Conservation (phyloP, 2,329 filamentous ascomycete species). For the Trichoderma brevicompactum region DNA sequence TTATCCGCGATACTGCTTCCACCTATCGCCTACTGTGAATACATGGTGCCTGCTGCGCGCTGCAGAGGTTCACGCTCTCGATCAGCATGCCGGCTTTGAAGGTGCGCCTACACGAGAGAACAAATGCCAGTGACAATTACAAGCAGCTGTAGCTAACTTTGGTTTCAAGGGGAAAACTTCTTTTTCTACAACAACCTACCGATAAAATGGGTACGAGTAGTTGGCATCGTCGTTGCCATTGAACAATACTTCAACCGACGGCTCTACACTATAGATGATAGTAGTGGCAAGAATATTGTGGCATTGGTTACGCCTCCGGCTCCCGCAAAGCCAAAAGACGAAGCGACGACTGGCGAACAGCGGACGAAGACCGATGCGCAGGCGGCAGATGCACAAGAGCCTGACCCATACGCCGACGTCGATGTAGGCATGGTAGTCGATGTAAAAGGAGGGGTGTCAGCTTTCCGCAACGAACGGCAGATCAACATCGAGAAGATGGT, state of each 20-base stretch:
- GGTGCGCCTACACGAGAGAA: constrained; percentile 44
- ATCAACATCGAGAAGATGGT: constrained; percentile 57
- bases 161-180: constrained; percentile 53
- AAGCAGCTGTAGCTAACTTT: neutral
- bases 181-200: constrained; percentile 76
- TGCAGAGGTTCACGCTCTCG: constrained; percentile 55
- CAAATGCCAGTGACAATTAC: neutral
- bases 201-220: constrained; percentile 73
- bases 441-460: constrained; percentile 57
- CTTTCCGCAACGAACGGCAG: constrained; percentile 55
- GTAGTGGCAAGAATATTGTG: constrained; percentile 64
- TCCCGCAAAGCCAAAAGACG: neutral
- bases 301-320: constrained; percentile 32
- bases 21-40: constrained; percentile 63
- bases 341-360: neutral
- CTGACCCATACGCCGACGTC: constrained; percentile 39
- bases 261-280: constrained; percentile 67
- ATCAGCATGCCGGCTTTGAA: constrained; percentile 55
- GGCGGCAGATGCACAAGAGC: neutral
- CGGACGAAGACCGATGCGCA: constrained; percentile 19
- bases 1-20: constrained; percentile 68
- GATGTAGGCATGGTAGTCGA: constrained; percentile 61
- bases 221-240: constrained; percentile 70
- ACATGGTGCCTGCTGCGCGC: constrained; percentile 62
- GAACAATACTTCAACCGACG: constrained; percentile 54